A percentile compares a stretch with the other conserved stretches of the same genome.
Evolutionary conservation across 2,329 filamentous ascomycete species (phyloP).

Genomic region (Elsinoe necatrix): DNA sequence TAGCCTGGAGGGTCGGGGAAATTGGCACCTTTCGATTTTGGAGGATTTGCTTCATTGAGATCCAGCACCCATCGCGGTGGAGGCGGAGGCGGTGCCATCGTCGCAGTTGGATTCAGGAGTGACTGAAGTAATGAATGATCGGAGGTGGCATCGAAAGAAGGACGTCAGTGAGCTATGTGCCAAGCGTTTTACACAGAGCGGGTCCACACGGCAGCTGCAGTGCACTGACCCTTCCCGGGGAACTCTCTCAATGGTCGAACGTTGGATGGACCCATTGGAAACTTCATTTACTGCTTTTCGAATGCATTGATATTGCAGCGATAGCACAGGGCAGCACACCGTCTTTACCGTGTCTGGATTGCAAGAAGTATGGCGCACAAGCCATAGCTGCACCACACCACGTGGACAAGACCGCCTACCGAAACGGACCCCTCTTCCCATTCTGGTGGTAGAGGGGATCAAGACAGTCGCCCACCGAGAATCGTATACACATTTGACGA

Average conservation of each 20-base stretch:
- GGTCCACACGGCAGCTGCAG: constrained; percentile 1
- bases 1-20: constrained; percentile 85
- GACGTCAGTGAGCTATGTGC: background rate
- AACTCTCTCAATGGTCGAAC: background rate
- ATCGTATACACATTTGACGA: constrained; percentile 12
- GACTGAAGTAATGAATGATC: background rate
- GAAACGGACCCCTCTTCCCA: constrained; percentile 14
- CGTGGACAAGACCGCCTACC: constrained; percentile 10
- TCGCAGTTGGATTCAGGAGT: background rate
- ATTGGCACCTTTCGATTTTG: constrained; percentile 56
- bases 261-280: background rate
- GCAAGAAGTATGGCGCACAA: background rate
- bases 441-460: constrained; percentile 12
- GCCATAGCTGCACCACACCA: constrained; percentile 11
- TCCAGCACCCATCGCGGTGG: constrained; percentile 76
- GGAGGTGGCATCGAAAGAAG: background rate
- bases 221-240: constrained; percentile 4
- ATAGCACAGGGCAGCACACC: background rate
- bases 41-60: constrained; percentile 59
- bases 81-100: constrained; percentile 33
- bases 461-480: constrained; percentile 4
- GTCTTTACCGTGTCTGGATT: background rate
- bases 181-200: background rate
- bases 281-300: background rate
- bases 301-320: background rate